Conservation (phyloP, 306 rosid species). For the Morella rubra region DNA sequence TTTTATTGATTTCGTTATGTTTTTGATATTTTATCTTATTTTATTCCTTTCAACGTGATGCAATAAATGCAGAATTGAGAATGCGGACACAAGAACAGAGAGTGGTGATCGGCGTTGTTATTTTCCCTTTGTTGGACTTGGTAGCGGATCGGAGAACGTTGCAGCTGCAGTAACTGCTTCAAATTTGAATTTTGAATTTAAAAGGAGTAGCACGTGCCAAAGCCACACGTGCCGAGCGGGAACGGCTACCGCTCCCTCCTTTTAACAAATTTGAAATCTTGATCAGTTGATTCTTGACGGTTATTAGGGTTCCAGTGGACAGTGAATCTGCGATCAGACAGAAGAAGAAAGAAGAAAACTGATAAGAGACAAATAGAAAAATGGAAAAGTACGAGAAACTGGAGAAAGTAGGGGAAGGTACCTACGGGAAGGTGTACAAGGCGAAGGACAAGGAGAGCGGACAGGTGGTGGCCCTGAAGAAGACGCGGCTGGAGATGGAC, state of each 20-base stretch:
- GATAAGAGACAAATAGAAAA: background rate
- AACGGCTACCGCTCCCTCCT: background rate
- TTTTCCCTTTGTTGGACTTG: no score
- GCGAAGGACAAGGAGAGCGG: constrained; percentile 79
- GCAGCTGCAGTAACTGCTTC: no score
- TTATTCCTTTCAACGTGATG: no score
- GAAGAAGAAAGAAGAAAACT: background rate
- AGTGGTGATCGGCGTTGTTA: no score
- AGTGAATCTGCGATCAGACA: background rate
- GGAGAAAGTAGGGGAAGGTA: constrained; percentile 97
- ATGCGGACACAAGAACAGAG: no score
- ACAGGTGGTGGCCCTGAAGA: constrained; percentile 79
- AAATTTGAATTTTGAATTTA: background rate
- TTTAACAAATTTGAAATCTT: background rate
- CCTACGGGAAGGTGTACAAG: constrained; percentile 93
- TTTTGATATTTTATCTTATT: no score
- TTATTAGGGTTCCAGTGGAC: background rate
- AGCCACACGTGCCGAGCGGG: background rate
- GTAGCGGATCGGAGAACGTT: no score
- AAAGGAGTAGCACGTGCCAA: background rate
- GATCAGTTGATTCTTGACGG: background rate
- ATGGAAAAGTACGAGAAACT: constrained; percentile 97
- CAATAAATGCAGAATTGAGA: no score
- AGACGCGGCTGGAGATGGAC: constrained; percentile 91
- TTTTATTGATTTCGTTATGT: no score